A percentile compares a stretch with the other conserved stretches of the same genome.
These are phyloP conservation scores for Lactarius sanguifluus DNA, from an alignment of 768 basidiomycete genomes.

Conservation along the genomic window DNA sequence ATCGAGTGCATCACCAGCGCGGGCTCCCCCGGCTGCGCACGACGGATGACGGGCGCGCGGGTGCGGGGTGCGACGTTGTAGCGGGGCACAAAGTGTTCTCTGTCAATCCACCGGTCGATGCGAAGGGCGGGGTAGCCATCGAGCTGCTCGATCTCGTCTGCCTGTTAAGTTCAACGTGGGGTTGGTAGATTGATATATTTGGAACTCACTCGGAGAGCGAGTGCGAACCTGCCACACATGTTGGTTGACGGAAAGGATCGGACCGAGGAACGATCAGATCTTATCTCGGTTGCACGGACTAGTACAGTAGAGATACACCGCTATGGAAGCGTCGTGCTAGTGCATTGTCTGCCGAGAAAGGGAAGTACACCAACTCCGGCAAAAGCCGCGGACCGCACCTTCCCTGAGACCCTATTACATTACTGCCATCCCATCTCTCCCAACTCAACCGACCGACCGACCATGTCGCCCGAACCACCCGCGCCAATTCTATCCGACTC, in stretches of 20 bases:
- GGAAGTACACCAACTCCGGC: not conserved
- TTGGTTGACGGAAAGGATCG: not conserved
- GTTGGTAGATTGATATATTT: conserved; percentile 3
- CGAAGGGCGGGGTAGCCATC: conserved; percentile 44
- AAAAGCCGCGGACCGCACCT: not conserved
- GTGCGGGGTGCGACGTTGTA: conserved; percentile 87
- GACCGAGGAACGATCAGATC: not conserved
- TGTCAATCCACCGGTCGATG: conserved; percentile 59
- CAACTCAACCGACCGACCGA: not conserved
- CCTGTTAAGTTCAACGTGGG: not conserved
- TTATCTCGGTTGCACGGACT: not conserved
- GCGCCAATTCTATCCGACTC: not conserved
- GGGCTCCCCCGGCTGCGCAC: conserved; percentile 32
- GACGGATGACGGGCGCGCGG: conserved; percentile 69
- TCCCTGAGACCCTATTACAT: no score
- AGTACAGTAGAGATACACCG: no score
- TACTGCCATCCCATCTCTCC: not conserved
- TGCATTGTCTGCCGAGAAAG: not conserved
- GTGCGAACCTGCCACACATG: conserved; percentile 65
- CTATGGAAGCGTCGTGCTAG: no score
- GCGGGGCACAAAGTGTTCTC: conserved; percentile 56
- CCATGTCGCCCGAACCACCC: conserved; percentile 25
- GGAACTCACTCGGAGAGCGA: conserved; percentile 47
- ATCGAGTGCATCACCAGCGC: conserved; percentile 69
- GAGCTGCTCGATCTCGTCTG: conserved; percentile 38